phyloP scores from a whole-genome alignment of 371 early-diverging fungal genomes.

The Fennellomyces sp. region DNA sequence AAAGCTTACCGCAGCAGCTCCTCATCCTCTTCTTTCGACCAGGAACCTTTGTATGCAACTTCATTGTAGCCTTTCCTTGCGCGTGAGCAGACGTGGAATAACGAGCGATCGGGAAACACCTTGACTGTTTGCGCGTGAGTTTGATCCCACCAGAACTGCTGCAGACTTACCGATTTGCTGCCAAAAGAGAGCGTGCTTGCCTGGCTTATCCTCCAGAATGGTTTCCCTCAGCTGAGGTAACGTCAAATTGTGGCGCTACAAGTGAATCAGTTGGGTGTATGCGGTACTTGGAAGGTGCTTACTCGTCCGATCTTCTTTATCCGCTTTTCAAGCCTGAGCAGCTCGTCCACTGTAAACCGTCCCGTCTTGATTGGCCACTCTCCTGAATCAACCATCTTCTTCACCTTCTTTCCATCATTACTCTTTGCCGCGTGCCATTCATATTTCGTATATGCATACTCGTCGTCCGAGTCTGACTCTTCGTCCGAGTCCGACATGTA shows the following conservation, averaged over 20 bases:
- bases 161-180: neutral
- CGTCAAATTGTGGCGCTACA: constrained; percentile 6
- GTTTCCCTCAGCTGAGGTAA: neutral
- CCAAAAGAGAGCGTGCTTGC: neutral
- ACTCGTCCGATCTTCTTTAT: constrained; percentile 16
- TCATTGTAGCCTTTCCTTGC: neutral
- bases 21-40: constrained; percentile 10
- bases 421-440: constrained; percentile 10
- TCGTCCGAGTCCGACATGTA: constrained; percentile 16
- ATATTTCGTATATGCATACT: neutral
- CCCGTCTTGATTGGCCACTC: constrained; percentile 8
- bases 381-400: neutral
- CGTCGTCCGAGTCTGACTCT: constrained; percentile 13
- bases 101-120: constrained; percentile 11
- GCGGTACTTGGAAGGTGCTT: neutral
- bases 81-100: neutral
- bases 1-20: constrained; percentile 11
- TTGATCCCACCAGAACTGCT: neutral
- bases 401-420: neutral
- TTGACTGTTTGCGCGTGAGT: neutral
- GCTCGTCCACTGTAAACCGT: neutral
- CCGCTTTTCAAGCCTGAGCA: constrained; percentile 12
- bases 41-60: constrained; percentile 3
- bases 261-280: neutral
- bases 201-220: constrained; percentile 6